Evolutionary conservation across 257 asterid genomes (phyloP), one percentile per base, ranked within the genome.

Genomic region (Nicotiana obtusifolia): DNA sequence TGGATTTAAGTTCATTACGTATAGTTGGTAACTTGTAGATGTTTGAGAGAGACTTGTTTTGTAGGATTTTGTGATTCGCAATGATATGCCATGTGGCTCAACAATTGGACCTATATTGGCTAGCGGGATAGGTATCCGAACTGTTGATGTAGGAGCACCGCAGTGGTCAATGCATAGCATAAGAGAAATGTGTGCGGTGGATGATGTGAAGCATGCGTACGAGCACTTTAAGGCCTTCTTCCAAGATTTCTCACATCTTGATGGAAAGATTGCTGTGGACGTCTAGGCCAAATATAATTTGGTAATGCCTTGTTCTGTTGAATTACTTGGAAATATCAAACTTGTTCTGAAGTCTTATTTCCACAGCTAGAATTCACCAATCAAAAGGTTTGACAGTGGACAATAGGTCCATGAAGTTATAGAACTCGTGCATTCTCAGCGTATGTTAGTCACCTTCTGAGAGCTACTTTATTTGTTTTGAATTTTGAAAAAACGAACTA

Each of bases 111-210:
- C 99, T 16, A 96, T 96, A 67, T 84, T 92, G 92, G 97, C 99
- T 1, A 96, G 98, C 10, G 98, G 99, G 31, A 91, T 91, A 24
- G 99, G 98, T 57, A 90, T 96, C 33, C 91, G 97, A 31, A 94
- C 98, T 0, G 97, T 96, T 35, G 99, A 96, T 47, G 91, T 95
- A 0, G 99, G 99, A 78, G 97, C 91, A 24, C 97, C 98, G 10
- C 99, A 93, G 79, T 84, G 94, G 73, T 96, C 99, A 3, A 94
- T 96, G 99, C 99, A 96, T 79, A 94, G 99, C 89, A 93, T 96
- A 19, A 87, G 99, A 86, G 98, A 96, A 80, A 94, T 96, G 98
- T 94, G 98, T 54, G 98, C 93, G 0, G 95, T 93, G 44, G 99
- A 94, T 80, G 99, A 96, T 28, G 97, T 95, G 81, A 87, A 90